A percentile compares a stretch with the other conserved stretches of the same genome.
These are phyloP conservation scores for Akanthomyces muscarius DNA, from an alignment of 2,329 filamentous ascomycete species.

Conservation along the genomic window DNA sequence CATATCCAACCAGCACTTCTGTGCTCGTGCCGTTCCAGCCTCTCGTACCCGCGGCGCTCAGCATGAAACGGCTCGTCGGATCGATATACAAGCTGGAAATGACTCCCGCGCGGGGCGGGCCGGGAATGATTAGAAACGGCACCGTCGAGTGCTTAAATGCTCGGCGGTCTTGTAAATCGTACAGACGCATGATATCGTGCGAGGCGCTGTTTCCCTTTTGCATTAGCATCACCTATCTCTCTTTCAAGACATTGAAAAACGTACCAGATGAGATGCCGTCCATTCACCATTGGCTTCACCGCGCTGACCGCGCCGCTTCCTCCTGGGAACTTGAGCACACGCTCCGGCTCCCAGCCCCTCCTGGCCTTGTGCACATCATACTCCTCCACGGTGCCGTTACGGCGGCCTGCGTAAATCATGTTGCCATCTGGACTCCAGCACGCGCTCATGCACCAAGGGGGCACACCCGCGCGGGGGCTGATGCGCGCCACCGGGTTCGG, in stretches of 20 bases:
- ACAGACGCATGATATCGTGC: slow-evolving; percentile 88
- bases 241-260: slow-evolving; percentile 12
- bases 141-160: slow-evolving; percentile 71
- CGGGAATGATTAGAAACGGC: slow-evolving; percentile 94
- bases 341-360: slow-evolving; percentile 65
- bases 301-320: slow-evolving; percentile 89
- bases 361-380: slow-evolving; percentile 76
- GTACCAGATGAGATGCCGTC: slow-evolving; percentile 78
- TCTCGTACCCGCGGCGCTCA: slow-evolving; percentile 84
- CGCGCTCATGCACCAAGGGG: slow-evolving; percentile 96
- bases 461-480: slow-evolving; percentile 66
- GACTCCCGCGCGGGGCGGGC: slow-evolving; percentile 76
- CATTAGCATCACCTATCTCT: background rate
- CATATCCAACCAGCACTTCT: slow-evolving; percentile 90
- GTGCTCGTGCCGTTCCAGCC: slow-evolving; percentile 92
- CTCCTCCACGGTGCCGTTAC: slow-evolving; percentile 92
- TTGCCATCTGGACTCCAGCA: slow-evolving; percentile 97
- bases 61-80: slow-evolving; percentile 82
- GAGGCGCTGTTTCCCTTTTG: slow-evolving; percentile 60
- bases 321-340: slow-evolving; percentile 80
- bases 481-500: slow-evolving; percentile 76
- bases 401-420: slow-evolving; percentile 84
- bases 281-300: slow-evolving; percentile 86
- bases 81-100: slow-evolving; percentile 85
- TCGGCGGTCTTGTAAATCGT: slow-evolving; percentile 71